Percentiles rank a stretch among this genome's conserved stretches.
These are phyloP conservation scores for Eucalyptus urophylla DNA, from an alignment of 345 rosid species.

Conservation along the genomic window DNA sequence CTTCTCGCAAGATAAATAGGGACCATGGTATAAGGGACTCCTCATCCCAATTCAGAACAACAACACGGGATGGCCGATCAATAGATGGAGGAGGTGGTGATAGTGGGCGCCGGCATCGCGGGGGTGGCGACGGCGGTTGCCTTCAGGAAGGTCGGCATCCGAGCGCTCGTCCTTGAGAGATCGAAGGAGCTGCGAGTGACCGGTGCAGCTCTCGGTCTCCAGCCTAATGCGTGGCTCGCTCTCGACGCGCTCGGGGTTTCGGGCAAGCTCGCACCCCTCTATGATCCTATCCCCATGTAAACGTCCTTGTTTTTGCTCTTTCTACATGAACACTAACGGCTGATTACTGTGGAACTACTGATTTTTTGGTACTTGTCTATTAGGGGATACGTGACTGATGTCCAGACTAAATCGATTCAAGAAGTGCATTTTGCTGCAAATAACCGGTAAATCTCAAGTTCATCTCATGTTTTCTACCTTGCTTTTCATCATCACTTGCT, in stretches of 20 bases:
- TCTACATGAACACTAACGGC: neutral
- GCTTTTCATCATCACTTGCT: neutral
- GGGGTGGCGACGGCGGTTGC: slow-evolving; percentile 28
- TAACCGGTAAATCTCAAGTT: neutral
- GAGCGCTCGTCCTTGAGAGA: slow-evolving; percentile 16
- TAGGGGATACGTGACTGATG: slow-evolving; percentile 4
- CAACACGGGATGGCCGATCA: neutral
- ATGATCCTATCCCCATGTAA: neutral
- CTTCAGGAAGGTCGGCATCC: slow-evolving; percentile 13
- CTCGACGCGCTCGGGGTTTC: slow-evolving; percentile 27
- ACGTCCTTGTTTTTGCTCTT: neutral
- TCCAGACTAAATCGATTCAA: slow-evolving; percentile 1
- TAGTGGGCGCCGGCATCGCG: slow-evolving; percentile 6
- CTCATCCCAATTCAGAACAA: neutral
- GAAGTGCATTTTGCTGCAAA: neutral
- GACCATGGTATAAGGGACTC: neutral
- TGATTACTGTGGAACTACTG: neutral
- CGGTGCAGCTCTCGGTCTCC: slow-evolving; percentile 11
- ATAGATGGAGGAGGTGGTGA: neutral
- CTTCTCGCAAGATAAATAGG: neutral
- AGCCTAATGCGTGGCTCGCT: slow-evolving; percentile 24
- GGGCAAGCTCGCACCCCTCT: slow-evolving; percentile 15
- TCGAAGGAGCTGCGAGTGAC: slow-evolving; percentile 5
- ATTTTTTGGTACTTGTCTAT: neutral
- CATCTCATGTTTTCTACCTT: neutral